Base-by-base conservation (phyloP, 108 stramenopile genomes). In the Epipyxis sp. region DNA sequence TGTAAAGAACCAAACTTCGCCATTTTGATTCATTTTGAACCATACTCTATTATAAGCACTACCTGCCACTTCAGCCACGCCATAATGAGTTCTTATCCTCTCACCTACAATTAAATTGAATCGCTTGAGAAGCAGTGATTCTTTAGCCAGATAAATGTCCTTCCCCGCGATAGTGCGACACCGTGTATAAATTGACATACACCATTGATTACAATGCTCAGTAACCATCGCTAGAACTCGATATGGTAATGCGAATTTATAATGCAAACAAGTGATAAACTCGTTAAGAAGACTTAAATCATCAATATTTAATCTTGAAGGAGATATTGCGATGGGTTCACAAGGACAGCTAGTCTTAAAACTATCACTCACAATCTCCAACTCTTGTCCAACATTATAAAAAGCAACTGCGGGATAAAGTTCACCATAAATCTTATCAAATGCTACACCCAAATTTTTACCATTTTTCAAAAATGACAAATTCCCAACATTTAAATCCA, bases 1-100 rank as follows among this genome's bases (percentile, higher is more conserved):
- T 6, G 85, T 84, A 27, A 83, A 85, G 50, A 84, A 86, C 85
- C 85, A 84, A 37, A 80, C 83, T 44, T 83, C 85, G 0, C 37
- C 54, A 42, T 83, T 81, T 3, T 69, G 79, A 69, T 86, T 83
- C 27, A 81, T 79, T 54, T 81, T 82, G 59, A 86, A 58, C 85
- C 85, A 86, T 45, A 82, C 37, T 27, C 59, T 46, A 1, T 78
- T 80, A 30, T 86, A 78, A 58, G 77, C 44, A 20, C 79, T 32
- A 2, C 85, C 85, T 6, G 83, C 61, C 43, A 86, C 80, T 1
- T 68, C 81, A 27, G 85, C 85, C 69, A 59, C 79, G 1, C 85
- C 85, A 16, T 79, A 68, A 69, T 71, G 67, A 1, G 83, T 84
- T 25, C 80, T 80, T 0, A 86, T 81, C 10, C 80, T 80, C 32